Percentiles rank a stretch among this genome's conserved stretches.
These are phyloP conservation scores for Solanum commersonii DNA, from an alignment of 257 asterid genomes.

Conservation along the genomic window DNA sequence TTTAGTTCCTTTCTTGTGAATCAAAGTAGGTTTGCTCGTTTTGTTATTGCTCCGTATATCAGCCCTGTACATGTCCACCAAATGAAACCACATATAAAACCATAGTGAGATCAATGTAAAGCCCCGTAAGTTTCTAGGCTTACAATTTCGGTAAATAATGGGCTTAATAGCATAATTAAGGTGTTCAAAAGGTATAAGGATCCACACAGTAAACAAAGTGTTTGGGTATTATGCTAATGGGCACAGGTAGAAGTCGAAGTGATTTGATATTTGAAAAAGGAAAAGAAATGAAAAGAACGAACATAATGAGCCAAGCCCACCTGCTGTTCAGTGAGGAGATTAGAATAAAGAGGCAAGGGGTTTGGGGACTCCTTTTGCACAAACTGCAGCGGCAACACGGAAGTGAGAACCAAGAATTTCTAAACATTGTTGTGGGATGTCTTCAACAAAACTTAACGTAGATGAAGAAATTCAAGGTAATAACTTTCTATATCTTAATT, in stretches of 20 bases:
- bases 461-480: not conserved
- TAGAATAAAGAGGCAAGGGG: not conserved
- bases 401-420: not conserved
- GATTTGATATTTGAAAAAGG: not conserved
- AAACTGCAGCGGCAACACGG: not conserved
- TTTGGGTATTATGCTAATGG: not conserved
- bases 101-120: not conserved
- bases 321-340: not conserved
- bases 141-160: not conserved
- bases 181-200: not conserved
- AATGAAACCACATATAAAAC: not conserved
- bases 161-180: not conserved
- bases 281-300: not conserved
- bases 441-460: not conserved
- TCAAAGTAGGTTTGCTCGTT: slow-evolving; percentile 51
- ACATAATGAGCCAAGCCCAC: not conserved
- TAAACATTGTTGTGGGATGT: not conserved
- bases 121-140: not conserved
- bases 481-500: not conserved
- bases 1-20: slow-evolving; percentile 96
- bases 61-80: slow-evolving; percentile 36
- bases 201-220: not conserved
- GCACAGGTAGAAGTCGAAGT: not conserved
- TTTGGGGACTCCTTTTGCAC: not conserved
- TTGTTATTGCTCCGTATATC: slow-evolving; percentile 56